Conservation (phyloP, 2,329 filamentous ascomycete species). For the Fusarium sacchari region DNA sequence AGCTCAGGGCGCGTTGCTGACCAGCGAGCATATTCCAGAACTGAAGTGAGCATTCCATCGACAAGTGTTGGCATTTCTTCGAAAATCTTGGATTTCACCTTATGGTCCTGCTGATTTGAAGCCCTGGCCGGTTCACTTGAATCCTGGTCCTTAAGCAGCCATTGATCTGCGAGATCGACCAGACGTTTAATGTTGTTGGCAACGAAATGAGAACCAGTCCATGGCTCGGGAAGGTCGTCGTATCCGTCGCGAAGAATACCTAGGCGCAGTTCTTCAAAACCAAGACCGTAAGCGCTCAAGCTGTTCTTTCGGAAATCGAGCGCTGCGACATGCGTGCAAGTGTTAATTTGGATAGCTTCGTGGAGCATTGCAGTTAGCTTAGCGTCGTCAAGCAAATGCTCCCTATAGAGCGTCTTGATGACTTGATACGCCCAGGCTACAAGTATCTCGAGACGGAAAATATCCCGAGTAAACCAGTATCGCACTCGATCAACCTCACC, state of each 20-base stretch:
- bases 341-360: constrained; percentile 74
- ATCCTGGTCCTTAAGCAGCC: constrained; percentile 60
- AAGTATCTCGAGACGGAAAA: constrained; percentile 76
- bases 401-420: constrained; percentile 76
- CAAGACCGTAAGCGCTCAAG: constrained; percentile 76
- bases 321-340: constrained; percentile 66
- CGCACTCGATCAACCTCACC: constrained; percentile 83
- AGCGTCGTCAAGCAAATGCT: constrained; percentile 64
- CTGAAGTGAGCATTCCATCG: constrained; percentile 64
- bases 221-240: constrained; percentile 78
- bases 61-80: constrained; percentile 61
- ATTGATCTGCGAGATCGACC: constrained; percentile 66
- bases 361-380: constrained; percentile 66
- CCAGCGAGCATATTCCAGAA: constrained; percentile 65
- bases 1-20: constrained; percentile 57
- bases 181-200: constrained; percentile 71
- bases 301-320: constrained; percentile 80
- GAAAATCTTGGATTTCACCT: constrained; percentile 57
- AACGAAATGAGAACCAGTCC: constrained; percentile 78
- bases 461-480: constrained; percentile 86
- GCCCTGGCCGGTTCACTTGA: constrained; percentile 47
- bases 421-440: constrained; percentile 82
- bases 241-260: constrained; percentile 73
- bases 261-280: constrained; percentile 70
- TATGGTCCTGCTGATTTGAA: constrained; percentile 50